A percentile compares a stretch with the other conserved stretches of the same genome.
Evolutionary conservation across 257 asterid species (phyloP).

Genomic region (Rehmannia glutinosa): DNA sequence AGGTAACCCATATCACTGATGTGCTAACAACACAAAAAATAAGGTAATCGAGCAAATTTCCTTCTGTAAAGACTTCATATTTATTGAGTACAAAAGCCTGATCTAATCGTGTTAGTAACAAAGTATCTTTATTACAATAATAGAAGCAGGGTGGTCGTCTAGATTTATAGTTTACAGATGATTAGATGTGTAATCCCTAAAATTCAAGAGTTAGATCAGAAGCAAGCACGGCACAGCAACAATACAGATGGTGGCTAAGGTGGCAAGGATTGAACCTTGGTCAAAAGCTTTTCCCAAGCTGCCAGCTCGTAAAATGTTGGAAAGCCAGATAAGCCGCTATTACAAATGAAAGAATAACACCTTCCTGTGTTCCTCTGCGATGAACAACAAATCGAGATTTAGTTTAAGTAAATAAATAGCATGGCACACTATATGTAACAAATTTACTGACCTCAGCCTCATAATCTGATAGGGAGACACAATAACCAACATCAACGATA

Average conservation of each 20-base stretch:
- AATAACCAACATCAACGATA: constrained; percentile 61
- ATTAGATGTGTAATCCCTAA: background rate
- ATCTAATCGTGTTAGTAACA: background rate
- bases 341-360: constrained; percentile 55
- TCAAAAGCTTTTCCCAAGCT: constrained; percentile 67
- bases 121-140: background rate
- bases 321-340: constrained; percentile 86
- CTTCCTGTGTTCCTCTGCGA: constrained; percentile 87
- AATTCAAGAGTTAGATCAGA: constrained; percentile 40
- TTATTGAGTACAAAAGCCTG: background rate
- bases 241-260: constrained; percentile 64
- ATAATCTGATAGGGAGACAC: constrained; percentile 64
- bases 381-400: constrained; percentile 20
- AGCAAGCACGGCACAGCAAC: constrained; percentile 69
- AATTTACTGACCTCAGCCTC: constrained; percentile 64
- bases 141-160: background rate
- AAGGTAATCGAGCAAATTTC: background rate
- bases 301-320: constrained; percentile 79
- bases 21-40: too few species aligned
- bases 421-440: background rate
- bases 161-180: constrained; percentile 13
- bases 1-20: too few species aligned
- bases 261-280: constrained; percentile 78
- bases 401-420: constrained; percentile 14
- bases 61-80: background rate